Evolutionary conservation across 768 basidiomycete genomes (phyloP).

Genomic region (Serendipita sp.): DNA sequence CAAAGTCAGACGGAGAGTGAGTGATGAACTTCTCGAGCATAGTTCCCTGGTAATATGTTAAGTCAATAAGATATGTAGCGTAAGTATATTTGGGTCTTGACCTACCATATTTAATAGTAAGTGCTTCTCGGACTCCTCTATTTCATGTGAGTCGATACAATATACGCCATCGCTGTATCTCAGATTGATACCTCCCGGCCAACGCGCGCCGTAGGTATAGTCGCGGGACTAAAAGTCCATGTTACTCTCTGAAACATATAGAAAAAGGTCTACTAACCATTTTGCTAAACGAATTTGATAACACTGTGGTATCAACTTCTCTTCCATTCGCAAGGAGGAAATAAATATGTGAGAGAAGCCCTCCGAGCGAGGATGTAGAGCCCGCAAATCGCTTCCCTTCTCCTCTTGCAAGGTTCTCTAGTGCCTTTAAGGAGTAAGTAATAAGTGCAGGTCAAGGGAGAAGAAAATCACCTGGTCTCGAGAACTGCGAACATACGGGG

Average conservation of each 20-base stretch:
- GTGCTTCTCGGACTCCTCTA: constrained; percentile 38
- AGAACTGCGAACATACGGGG: constrained; percentile 63
- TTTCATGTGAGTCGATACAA: constrained; percentile 41
- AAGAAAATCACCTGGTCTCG: constrained; percentile 38
- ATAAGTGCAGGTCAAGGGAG: background rate
- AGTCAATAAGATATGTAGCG: background rate
- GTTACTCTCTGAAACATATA: too few relatives aligned
- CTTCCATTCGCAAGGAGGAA: constrained; percentile 66
- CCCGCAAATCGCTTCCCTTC: constrained; percentile 55
- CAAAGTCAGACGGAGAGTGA: constrained; percentile 44
- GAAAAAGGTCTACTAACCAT: too few relatives aligned
- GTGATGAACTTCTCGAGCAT: constrained; percentile 84
- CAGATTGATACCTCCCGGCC: constrained; percentile 56
- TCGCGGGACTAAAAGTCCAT: constrained; percentile 27
- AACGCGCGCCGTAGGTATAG: constrained; percentile 66
- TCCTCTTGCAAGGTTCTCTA: constrained; percentile 41
- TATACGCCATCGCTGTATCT: constrained; percentile 39
- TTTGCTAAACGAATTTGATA: constrained; percentile 17
- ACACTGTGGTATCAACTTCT: constrained; percentile 38
- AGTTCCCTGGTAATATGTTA: constrained; percentile 41
- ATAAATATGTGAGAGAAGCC: constrained; percentile 75
- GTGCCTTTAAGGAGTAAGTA: constrained; percentile 31
- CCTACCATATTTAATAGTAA: constrained; percentile 62
- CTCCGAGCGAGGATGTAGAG: constrained; percentile 79
- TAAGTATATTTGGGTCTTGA: constrained; percentile 1